phyloP scores from a whole-genome alignment of 805 yeast species.

The Citeromyces nyonsensis region DNA sequence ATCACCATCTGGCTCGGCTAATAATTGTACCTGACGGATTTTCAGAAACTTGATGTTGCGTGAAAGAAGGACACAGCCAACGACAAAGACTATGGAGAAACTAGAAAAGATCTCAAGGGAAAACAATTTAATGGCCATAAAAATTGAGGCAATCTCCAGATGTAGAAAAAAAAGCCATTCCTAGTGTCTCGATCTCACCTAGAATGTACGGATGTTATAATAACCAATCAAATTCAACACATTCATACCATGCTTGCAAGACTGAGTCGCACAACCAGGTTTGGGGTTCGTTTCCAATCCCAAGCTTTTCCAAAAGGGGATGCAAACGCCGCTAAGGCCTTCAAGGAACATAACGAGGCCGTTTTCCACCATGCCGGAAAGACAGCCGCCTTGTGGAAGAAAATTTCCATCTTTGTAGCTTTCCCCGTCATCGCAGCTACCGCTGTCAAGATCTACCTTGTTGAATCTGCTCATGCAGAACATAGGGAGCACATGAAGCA shows the following conservation, averaged over 20 bases:
- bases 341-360: constrained; percentile 42
- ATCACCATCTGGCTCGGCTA: no score
- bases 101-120: no score
- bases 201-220: constrained; percentile 38
- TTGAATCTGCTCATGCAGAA: constrained; percentile 79
- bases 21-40: no score
- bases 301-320: constrained; percentile 34
- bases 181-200: constrained; percentile 22
- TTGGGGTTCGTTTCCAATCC: constrained; percentile 10
- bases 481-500: constrained; percentile 71
- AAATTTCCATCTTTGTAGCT: constrained; percentile 66
- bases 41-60: no score
- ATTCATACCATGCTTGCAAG: constrained; percentile 4
- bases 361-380: constrained; percentile 67
- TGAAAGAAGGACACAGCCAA: no score
- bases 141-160: no score
- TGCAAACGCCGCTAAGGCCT: constrained; percentile 58
- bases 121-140: no score
- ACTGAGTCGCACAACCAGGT: no score
- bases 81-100: no score
- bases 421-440: constrained; percentile 67
- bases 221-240: constrained; percentile 16
- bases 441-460: constrained; percentile 65
- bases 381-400: constrained; percentile 74
- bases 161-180: no score